Evolutionary conservation across 2,329 filamentous ascomycete genomes (phyloP).

Genomic region (Talaromyces sp.): DNA sequence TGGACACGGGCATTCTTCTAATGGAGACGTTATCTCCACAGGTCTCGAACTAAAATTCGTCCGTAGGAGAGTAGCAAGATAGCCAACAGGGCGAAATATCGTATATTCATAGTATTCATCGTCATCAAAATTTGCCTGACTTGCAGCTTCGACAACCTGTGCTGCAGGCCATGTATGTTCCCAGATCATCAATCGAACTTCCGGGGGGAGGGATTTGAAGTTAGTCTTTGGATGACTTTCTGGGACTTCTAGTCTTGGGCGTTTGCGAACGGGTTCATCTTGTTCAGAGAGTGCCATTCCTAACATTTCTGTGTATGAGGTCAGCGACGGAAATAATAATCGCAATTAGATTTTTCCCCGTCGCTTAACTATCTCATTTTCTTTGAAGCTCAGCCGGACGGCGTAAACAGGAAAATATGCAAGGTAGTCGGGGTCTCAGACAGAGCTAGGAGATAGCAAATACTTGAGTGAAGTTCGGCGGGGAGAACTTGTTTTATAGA

Average conservation of each 20-base stretch:
- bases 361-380: neutral
- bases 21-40: neutral
- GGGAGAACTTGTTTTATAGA: neutral
- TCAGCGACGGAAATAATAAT: neutral
- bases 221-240: neutral
- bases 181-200: neutral
- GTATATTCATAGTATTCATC: neutral
- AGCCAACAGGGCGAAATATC: neutral
- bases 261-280: neutral
- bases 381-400: neutral
- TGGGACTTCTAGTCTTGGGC: neutral
- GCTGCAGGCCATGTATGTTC: neutral
- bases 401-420: too few species aligned
- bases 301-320: neutral
- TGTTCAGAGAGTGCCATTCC: neutral
- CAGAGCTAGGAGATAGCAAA: neutral
- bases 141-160: neutral
- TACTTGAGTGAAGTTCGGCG: neutral
- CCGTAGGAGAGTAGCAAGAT: neutral
- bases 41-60: neutral
- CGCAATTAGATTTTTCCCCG: too few species aligned
- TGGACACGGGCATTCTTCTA: neutral
- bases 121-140: neutral
- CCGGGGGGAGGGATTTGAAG: neutral
- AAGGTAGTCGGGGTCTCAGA: neutral